A percentile compares a stretch with the other conserved stretches of the same genome.
These are phyloP conservation scores for Calonectria leucothoes DNA, from an alignment of 2,329 filamentous ascomycete species.

Conservation along the genomic window DNA sequence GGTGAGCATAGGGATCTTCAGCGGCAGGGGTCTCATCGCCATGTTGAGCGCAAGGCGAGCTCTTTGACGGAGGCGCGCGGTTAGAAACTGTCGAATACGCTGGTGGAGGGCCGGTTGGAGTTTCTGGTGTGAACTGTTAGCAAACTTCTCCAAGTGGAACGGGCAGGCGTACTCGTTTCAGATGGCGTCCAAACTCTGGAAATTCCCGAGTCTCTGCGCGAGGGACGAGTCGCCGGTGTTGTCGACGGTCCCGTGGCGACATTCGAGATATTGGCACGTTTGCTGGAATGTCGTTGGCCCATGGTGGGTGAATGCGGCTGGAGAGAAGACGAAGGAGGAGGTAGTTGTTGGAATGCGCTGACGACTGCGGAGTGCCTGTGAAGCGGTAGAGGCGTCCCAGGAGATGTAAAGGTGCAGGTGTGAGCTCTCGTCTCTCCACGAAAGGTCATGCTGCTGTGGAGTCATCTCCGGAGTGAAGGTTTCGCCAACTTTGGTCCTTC, in stretches of 20 bases:
- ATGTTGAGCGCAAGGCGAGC: background rate
- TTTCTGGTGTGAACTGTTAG: background rate
- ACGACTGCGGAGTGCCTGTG: background rate
- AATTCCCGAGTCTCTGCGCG: no score
- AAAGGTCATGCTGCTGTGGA: background rate
- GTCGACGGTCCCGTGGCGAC: no score
- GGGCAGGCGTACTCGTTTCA: background rate
- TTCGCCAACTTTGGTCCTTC: background rate
- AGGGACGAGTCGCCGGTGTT: background rate
- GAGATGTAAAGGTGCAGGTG: background rate
- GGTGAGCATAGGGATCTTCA: conserved; percentile 81
- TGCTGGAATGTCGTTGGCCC: background rate
- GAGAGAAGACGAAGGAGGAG: background rate
- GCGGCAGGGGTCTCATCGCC: conserved; percentile 38
- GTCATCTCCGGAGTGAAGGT: background rate
- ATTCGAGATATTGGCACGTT: background rate
- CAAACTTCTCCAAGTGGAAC: background rate
- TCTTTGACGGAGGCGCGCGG: background rate
- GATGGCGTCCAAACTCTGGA: background rate
- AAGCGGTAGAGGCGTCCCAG: background rate
- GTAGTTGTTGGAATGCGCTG: background rate
- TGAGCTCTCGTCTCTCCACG: background rate
- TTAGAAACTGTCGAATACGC: background rate
- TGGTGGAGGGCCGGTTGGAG: background rate
- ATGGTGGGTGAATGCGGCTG: background rate